Conservation (phyloP, 2,329 filamentous ascomycete genomes). For the Exophiala sideris region DNA sequence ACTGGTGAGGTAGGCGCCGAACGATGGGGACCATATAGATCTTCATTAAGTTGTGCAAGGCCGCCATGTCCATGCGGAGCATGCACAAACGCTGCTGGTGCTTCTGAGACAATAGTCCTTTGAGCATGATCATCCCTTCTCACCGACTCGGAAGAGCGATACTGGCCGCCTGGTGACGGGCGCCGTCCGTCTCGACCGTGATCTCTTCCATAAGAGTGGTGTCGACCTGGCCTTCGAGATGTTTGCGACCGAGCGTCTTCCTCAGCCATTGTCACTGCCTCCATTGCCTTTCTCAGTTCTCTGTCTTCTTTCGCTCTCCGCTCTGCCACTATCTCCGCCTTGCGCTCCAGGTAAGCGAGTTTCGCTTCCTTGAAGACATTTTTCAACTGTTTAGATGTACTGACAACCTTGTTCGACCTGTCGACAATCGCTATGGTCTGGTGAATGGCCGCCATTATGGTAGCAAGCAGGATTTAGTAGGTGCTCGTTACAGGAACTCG, state of each 20-base stretch:
- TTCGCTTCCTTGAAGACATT: conserved; percentile 91
- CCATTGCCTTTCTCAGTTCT: conserved; percentile 57
- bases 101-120: not conserved
- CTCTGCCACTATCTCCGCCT: conserved; percentile 73
- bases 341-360: conserved; percentile 81
- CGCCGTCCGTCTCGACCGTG: conserved; percentile 28
- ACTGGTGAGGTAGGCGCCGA: conserved; percentile 32
- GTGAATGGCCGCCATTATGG: conserved; percentile 40
- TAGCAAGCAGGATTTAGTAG: not conserved
- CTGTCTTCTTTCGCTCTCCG: conserved; percentile 59
- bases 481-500: no score
- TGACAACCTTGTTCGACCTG: conserved; percentile 85
- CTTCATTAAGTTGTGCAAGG: conserved; percentile 27
- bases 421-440: conserved; percentile 89
- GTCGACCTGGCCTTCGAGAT: conserved; percentile 36
- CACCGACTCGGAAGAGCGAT: conserved; percentile 14
- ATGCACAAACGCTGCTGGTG: not conserved
- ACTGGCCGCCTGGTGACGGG: conserved; percentile 9
- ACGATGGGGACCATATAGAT: conserved; percentile 21
- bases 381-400: conserved; percentile 83
- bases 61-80: conserved; percentile 3
- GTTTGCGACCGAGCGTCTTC: conserved; percentile 43
- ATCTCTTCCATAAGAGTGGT: conserved; percentile 13
- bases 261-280: conserved; percentile 47
- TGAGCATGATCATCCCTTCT: conserved; percentile 3